Evolutionary conservation across 805 yeast species (phyloP), one percentile per base, ranked within the genome.

Genomic region (Sungouiella thailandica): DNA sequence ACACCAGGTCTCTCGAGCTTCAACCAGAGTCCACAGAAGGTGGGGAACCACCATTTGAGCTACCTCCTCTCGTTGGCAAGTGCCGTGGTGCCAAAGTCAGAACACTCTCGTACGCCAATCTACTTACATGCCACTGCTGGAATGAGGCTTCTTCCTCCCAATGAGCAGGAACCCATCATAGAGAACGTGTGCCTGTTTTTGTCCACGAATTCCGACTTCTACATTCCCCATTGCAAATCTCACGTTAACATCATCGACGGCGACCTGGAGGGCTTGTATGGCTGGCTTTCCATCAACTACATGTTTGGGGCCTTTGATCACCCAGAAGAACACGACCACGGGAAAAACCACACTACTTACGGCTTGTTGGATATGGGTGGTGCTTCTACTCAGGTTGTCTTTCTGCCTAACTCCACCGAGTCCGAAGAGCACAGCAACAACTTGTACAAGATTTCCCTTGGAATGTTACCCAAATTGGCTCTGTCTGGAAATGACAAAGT

Each of bases 61-160:
- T 55, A 62, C 30, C 52, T 81, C n/a, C 56, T 80, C 25, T 54
- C 65, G 2, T 57, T 68, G 17, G 74, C 80, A 5, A 56, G 68
- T 31, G 53, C 65, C 7, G 60, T 76, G 5, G 71, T 81, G 2
- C 89, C 89, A 11, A 58, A 62, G 34, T 72, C 75, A 12, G 84
- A 79, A 49, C 78, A 74, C 32, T 47, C 47, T 7, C 50, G 86
- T 30, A 81, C 89, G 0, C 89, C 89, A 0, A 64, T 81, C 1
- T 80, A 78, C 43, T 51, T 81, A 5, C 85, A 80, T 52, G 78
- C 84, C 1, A 80, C 87, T 0, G 87, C 83, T 0, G 85, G 85
- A 0, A 70, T 80, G 77, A 55, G 86, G 28, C 52, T 75, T 10
- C 55, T 80, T 26, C 68, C 67, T 14, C 82, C 80, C 1, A 58